Conservation (phyloP, 2,329 filamentous ascomycete genomes). For the Phyllosticta ampelicida region DNA sequence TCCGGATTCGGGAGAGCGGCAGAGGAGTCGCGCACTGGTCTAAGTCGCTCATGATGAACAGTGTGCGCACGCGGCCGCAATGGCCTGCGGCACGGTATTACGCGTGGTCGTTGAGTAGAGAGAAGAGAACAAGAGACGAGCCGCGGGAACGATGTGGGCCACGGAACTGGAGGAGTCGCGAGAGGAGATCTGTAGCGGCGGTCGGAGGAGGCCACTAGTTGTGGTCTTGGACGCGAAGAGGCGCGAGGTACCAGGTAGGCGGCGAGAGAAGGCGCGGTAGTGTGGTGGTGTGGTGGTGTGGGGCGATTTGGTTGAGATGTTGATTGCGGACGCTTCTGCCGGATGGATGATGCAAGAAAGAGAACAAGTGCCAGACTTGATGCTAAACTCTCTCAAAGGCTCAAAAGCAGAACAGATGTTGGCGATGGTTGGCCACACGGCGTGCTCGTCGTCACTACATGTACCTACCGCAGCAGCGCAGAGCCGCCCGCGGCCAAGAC, state of each 20-base stretch:
- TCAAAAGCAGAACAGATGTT: too few relatives aligned
- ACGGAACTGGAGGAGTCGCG: neutral
- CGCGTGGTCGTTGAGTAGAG: neutral
- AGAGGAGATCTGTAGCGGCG: neutral
- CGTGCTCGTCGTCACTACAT: too few relatives aligned
- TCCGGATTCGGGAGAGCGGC: neutral
- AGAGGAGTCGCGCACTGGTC: constrained; percentile 55
- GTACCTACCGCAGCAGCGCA: neutral
- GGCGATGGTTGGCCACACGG: too few relatives aligned
- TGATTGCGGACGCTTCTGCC: neutral
- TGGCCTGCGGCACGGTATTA: neutral
- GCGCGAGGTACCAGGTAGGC: neutral
- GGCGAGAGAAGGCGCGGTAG: neutral
- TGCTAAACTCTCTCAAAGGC: too few relatives aligned
- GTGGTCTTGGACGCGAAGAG: neutral
- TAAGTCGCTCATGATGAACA: constrained; percentile 70
- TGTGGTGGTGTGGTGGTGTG: neutral
- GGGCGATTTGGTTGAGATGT: neutral
- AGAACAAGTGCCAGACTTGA: too few relatives aligned
- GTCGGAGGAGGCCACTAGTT: neutral
- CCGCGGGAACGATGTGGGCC: neutral
- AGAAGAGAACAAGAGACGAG: neutral
- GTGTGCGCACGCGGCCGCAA: neutral
- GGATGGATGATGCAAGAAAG: neutral
- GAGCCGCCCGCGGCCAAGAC: neutral